phyloP scores from a whole-genome alignment of 2,329 filamentous ascomycete species.

The Colletotrichum australisinense region DNA sequence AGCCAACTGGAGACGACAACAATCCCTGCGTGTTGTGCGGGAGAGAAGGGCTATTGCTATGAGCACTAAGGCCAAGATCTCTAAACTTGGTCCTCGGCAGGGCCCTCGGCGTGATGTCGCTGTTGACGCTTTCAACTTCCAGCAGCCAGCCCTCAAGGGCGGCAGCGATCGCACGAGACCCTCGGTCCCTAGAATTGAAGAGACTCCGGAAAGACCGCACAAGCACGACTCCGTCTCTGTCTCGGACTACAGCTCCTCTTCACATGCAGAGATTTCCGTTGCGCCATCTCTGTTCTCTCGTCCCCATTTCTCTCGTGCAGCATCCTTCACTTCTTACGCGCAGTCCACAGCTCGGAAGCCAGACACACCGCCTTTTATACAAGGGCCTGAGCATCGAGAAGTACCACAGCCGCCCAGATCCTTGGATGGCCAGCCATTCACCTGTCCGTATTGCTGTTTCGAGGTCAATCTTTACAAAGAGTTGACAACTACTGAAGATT shows the following conservation, averaged over 20 bases:
- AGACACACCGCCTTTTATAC: background rate
- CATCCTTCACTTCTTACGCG: background rate
- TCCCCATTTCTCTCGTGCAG: background rate
- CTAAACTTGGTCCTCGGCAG: background rate
- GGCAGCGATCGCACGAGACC: background rate
- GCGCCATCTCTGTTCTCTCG: background rate
- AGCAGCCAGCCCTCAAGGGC: slow-evolving; percentile 10
- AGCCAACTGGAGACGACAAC: slow-evolving; percentile 15
- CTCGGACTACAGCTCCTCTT: background rate
- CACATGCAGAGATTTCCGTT: background rate
- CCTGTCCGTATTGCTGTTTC: slow-evolving; percentile 21
- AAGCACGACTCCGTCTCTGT: background rate
- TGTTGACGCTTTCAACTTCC: slow-evolving; percentile 20
- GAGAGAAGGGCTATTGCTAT: background rate
- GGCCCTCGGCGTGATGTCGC: slow-evolving; percentile 8
- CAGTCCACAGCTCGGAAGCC: background rate
- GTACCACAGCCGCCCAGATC: background rate
- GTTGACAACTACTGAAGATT: slow-evolving; percentile 6
- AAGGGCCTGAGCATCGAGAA: background rate
- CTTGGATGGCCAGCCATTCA: slow-evolving; percentile 7
- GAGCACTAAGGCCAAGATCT: background rate
- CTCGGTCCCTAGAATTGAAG: background rate
- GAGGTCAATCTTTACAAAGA: slow-evolving; percentile 6
- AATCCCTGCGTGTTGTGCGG: background rate
- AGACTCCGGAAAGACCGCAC: rapidly evolving